Evolutionary conservation across 306 rosid species (phyloP).

Genomic region (Malus sieversii): DNA sequence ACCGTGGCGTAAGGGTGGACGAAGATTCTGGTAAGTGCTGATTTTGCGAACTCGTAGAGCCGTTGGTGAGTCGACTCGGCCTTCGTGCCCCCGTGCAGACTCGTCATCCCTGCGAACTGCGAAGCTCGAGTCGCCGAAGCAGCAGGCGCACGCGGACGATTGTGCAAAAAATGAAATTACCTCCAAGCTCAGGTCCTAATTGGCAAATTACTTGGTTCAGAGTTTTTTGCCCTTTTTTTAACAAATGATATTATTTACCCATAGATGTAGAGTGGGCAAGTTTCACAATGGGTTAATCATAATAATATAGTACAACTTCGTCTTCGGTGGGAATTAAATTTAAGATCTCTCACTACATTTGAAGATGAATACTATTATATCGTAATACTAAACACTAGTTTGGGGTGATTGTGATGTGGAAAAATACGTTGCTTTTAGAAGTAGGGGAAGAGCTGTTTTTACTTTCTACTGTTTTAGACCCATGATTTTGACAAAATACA

Average conservation of each 20-base stretch:
- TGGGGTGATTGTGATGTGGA: fast-evolving
- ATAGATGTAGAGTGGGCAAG: too few relatives aligned
- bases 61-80: slow-evolving; percentile 64
- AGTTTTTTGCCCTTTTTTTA: background rate
- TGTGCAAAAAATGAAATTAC: background rate
- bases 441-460: fast-evolving
- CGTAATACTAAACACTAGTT: too few relatives aligned
- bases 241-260: too few relatives aligned
- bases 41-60: slow-evolving; percentile 69
- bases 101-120: slow-evolving; percentile 28
- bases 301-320: too few relatives aligned
- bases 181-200: background rate
- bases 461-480: too few relatives aligned
- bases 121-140: background rate
- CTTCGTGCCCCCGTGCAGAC: slow-evolving; percentile 39
- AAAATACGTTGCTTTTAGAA: too few relatives aligned
- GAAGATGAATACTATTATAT: fast-evolving
- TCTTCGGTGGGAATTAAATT: too few relatives aligned
- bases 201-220: background rate
- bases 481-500: too few relatives aligned
- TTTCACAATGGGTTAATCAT: fast-evolving
- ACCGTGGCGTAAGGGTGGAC: slow-evolving; percentile 82
- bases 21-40: slow-evolving; percentile 72
- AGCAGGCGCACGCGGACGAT: background rate
- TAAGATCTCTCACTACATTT: fast-evolving